Evolutionary conservation across 441 rosid genomes (phyloP), one percentile per base, ranked within the genome.

Genomic region (Jatropha podagrica): DNA sequence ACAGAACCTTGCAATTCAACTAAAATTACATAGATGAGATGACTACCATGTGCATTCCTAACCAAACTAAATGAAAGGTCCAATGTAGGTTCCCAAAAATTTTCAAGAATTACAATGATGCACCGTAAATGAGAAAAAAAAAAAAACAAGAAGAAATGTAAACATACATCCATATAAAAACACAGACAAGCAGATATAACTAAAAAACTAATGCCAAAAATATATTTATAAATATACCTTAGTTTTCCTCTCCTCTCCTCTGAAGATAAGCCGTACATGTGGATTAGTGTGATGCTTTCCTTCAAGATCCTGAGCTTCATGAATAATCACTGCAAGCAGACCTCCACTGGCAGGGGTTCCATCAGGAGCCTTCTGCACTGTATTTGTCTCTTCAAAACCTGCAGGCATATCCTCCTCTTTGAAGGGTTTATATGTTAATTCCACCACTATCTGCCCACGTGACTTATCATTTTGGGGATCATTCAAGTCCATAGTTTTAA

Each of bases 241-340:
- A 26, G 98, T 96, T 82, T 82, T 96, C 74, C 76, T 91, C 82
- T 93, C 97, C 83, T 91, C 97, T 51, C 99, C 98, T 83, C 82
- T 86, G 81, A 92, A 95, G 76, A 89, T 83, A 73, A 93, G 38
- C 78, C 92, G 86, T 14, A 69, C 99, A 55, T 83, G 86, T 8
- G 99, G 99, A 78, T 95, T 95, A n/a, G 90, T 92, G 78, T 95
- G 99, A 82, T 95, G 87, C 89, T 95, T 95, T 65, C 99, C 99
- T 85, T 95, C 99, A 80, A 93, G 86, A 80, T 92, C 97, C 73
- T 92, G 91, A 54, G 97, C 99, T 74, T 95, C 97, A 61, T 92
- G 98, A 81, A 95, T 85, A n/a, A 84, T 90, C 71, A 95, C 89
- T 69, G 83, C 94, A 11, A 96, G 97, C 86, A 93, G 69, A 72